phyloP scores from a whole-genome alignment of 2,329 filamentous ascomycete genomes.

The Diplodia seriata region DNA sequence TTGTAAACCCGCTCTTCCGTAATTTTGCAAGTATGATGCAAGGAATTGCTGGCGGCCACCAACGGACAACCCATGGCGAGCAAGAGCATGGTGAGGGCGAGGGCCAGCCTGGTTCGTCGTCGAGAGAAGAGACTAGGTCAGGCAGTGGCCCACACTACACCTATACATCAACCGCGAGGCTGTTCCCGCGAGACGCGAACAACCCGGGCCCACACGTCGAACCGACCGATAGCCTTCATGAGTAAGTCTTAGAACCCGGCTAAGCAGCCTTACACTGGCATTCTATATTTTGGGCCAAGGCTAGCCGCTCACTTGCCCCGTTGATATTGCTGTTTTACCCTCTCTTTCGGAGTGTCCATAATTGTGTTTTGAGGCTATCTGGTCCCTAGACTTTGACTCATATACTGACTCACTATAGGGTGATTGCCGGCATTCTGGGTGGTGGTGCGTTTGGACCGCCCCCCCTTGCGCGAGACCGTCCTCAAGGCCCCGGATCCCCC shows the following conservation, averaged over 20 bases:
- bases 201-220: slow-evolving; percentile 56
- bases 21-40: slow-evolving; percentile 57
- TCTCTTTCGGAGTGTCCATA: neutral
- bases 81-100: slow-evolving; percentile 37
- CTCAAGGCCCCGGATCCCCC: neutral
- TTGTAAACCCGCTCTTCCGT: slow-evolving; percentile 43
- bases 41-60: slow-evolving; percentile 48
- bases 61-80: slow-evolving; percentile 17
- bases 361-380: neutral
- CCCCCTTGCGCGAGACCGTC: neutral
- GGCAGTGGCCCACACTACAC: slow-evolving; percentile 39
- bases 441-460: slow-evolving; percentile 22
- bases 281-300: neutral
- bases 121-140: slow-evolving; percentile 34
- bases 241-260: slow-evolving; percentile 48
- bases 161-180: slow-evolving; percentile 44
- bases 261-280: neutral
- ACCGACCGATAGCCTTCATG: slow-evolving; percentile 56
- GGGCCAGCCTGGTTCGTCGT: slow-evolving; percentile 31
- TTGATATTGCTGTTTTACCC: neutral
- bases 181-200: slow-evolving; percentile 60
- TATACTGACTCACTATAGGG: slow-evolving; percentile 9
- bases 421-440: slow-evolving; percentile 27
- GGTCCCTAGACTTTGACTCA: neutral
- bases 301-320: neutral